These are phyloP conservation scores for Citrullus amarus DNA, from an alignment of 306 rosid species.

Conservation along the genomic window DNA sequence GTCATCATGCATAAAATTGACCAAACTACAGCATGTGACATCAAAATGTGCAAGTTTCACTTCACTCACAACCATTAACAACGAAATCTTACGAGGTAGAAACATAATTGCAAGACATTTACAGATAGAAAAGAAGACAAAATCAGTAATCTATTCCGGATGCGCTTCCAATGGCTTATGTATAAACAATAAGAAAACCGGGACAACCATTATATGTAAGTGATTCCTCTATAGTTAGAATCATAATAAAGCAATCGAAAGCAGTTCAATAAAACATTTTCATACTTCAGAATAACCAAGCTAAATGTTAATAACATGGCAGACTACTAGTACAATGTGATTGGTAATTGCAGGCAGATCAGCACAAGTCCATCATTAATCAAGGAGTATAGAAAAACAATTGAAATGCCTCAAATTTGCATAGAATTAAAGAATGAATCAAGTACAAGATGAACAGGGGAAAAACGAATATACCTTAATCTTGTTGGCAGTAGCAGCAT, in stretches of 20 bases:
- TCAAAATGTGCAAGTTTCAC: not conserved
- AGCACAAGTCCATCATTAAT: not conserved
- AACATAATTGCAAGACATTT: not conserved
- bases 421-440: not conserved
- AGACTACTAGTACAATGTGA: not conserved
- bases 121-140: not conserved
- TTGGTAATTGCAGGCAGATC: not conserved
- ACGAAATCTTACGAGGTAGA: not conserved
- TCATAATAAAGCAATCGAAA: not conserved
- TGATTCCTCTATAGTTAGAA: not conserved
- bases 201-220: not conserved
- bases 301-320: not conserved
- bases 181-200: not conserved
- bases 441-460: not conserved
- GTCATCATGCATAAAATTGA: not conserved
- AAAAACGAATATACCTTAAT: constrained; percentile 46
- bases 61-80: not conserved
- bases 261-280: not conserved
- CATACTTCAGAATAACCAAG: not conserved
- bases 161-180: not conserved
- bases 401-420: not conserved
- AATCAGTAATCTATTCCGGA: not conserved
- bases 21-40: not conserved
- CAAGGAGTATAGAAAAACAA: not conserved
- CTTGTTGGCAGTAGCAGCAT: constrained; percentile 37